Evolutionary conservation across 148 eudicot species (phyloP).

Genomic region (Arctostaphylos glauca): DNA sequence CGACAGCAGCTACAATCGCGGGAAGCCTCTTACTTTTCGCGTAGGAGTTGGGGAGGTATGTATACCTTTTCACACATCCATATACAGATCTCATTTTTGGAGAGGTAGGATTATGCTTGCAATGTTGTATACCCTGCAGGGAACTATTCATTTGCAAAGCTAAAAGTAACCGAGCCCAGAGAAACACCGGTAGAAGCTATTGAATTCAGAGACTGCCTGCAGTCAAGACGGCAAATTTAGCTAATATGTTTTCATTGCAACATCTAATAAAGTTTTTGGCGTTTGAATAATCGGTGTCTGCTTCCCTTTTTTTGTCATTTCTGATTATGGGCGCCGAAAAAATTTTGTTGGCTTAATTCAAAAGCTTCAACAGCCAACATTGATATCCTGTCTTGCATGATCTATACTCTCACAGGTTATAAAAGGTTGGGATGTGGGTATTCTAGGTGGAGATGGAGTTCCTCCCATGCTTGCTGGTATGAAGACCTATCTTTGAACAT

Average conservation of each 20-base stretch:
- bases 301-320: background rate
- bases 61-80: background rate
- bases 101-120: background rate
- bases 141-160: background rate
- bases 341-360: background rate
- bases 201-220: background rate
- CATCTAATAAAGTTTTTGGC: too few species aligned
- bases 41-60: conserved; percentile 90
- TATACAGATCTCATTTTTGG: background rate
- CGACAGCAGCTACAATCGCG: conserved; percentile 85
- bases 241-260: too few species aligned
- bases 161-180: background rate
- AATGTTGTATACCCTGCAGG: background rate
- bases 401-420: conserved; percentile 51
- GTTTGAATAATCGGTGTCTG: background rate
- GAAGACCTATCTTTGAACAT: background rate
- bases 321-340: background rate
- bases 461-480: conserved; percentile 95
- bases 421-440: conserved; percentile 94
- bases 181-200: background rate
- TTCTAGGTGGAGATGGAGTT: conserved; percentile 74
- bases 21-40: conserved; percentile 88
- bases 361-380: background rate
- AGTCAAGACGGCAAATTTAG: too few species aligned
- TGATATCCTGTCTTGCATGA: background rate